A percentile compares a stretch with the other conserved stretches of the same genome.
These are phyloP conservation scores for Bipolaris bicolor DNA, from an alignment of 2,329 filamentous ascomycete genomes.

Conservation along the genomic window DNA sequence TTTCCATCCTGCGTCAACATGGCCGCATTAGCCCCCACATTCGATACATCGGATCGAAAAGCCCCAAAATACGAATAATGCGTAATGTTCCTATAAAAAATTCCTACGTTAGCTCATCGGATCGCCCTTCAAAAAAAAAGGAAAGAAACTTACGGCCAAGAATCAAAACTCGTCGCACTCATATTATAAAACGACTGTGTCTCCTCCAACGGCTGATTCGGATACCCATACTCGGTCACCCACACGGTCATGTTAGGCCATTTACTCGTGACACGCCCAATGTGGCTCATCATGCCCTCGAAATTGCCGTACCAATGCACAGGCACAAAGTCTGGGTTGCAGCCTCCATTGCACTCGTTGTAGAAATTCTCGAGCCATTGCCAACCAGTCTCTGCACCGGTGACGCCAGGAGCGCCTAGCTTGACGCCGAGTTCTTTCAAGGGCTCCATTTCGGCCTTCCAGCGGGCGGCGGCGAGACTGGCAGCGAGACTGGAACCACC, in stretches of 20 bases:
- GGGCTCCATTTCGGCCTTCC: slow-evolving; percentile 75
- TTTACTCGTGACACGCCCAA: slow-evolving; percentile 63
- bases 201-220: slow-evolving; percentile 60
- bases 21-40: slow-evolving; percentile 74
- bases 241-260: slow-evolving; percentile 66
- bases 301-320: slow-evolving; percentile 69
- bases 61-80: slow-evolving; percentile 79
- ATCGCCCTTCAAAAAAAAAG: too few species aligned
- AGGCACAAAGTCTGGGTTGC: slow-evolving; percentile 58
- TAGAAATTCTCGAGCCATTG: slow-evolving; percentile 73
- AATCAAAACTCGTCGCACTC: slow-evolving; percentile 70
- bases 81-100: slow-evolving; percentile 57
- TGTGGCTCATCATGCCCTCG: slow-evolving; percentile 68
- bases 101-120: neutral
- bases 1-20: slow-evolving; percentile 72
- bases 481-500: slow-evolving; percentile 70
- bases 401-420: slow-evolving; percentile 73
- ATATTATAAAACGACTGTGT: slow-evolving; percentile 73
- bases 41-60: slow-evolving; percentile 72
- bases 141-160: slow-evolving; percentile 54
- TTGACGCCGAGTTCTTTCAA: slow-evolving; percentile 67
- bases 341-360: slow-evolving; percentile 59
- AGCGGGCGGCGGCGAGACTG: slow-evolving; percentile 67
- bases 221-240: slow-evolving; percentile 77
- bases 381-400: slow-evolving; percentile 65